Evolutionary conservation across 768 basidiomycete species (phyloP).

Genomic region (Leccinum boreale): DNA sequence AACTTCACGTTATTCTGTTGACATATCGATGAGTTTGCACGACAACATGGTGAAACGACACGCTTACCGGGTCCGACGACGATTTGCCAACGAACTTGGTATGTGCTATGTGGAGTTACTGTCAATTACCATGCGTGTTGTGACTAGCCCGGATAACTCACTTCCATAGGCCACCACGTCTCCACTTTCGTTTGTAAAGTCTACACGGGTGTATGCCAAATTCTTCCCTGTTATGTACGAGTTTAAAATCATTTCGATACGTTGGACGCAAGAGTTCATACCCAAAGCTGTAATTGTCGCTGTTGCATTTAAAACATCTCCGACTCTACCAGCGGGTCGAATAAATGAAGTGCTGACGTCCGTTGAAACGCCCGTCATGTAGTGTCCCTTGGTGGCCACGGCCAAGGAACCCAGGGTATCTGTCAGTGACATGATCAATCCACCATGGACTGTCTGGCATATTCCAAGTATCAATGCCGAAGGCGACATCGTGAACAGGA

Average conservation of each 20-base stretch:
- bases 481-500: background rate
- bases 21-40: background rate
- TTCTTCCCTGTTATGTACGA: constrained; percentile 54
- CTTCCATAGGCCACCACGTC: constrained; percentile 80
- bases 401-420: constrained; percentile 84
- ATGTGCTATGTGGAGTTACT: constrained; percentile 51
- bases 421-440: constrained; percentile 76
- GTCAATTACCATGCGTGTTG: background rate
- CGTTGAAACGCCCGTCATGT: constrained; percentile 85
- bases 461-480: background rate
- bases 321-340: constrained; percentile 67
- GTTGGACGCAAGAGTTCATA: constrained; percentile 18
- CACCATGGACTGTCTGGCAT: constrained; percentile 67
- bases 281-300: constrained; percentile 72
- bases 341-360: constrained; percentile 80
- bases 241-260: background rate
- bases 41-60: background rate
- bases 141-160: constrained; percentile 35
- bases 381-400: constrained; percentile 79
- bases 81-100: constrained; percentile 85
- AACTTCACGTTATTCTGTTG: constrained; percentile 71
- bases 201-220: constrained; percentile 77
- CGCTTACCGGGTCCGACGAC: constrained; percentile 38
- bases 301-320: constrained; percentile 63
- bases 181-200: constrained; percentile 63